Evolutionary conservation across 2,329 filamentous ascomycete genomes (phyloP), one percentile per base, ranked within the genome.

Genomic region (Beauveria bassiana): DNA sequence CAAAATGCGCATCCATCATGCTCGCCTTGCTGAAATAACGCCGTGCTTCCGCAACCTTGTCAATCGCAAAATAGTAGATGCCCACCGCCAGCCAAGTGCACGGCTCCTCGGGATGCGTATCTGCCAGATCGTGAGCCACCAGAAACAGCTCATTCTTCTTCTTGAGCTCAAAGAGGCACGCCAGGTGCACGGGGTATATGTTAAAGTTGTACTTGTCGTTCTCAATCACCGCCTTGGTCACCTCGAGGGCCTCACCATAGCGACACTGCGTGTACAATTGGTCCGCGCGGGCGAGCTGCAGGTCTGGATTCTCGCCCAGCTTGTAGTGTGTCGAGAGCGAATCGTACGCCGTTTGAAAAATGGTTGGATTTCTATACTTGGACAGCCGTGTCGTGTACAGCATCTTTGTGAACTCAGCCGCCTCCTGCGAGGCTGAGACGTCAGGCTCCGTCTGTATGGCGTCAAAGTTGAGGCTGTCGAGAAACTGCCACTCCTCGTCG

Each of bases 11-110:
- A 70, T 99, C 93, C 87, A 99, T 93, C 79, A 98, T 89, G 66
- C 91, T 96, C 5, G 96, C 90, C 75, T 99, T 99, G 70, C 91
- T 96, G 74, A 99, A 99, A 78, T 95, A 99, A 45, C 93, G 86
- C 12, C 95, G 86, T 10, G 96, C 93, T 75, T 99, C 95, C 3
- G 95, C 89, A 62, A 99, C 91, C 69, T 92, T 93, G 67, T 86
- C 85, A 59, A 93, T 96, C 18, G 88, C 82, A 65, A 98, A 87
- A 74, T 99, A 99, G 78, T 98, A 99, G 34, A 93, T 88, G 12
- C 92, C 95, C 12, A 99, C 93, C 0, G 95, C 95, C 28, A 99
- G 83, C 87, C 95, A 99, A 1, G 93, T 89, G 72, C 89, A 91
- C 0, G 95, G 88, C 73, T 98, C 92, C 63, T 95, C 88, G 0